A percentile compares a stretch with the other conserved stretches of the same genome.
Evolutionary conservation across 176 grass and related monocot species (phyloP).

Genomic region (Elaeis guineensis): DNA sequence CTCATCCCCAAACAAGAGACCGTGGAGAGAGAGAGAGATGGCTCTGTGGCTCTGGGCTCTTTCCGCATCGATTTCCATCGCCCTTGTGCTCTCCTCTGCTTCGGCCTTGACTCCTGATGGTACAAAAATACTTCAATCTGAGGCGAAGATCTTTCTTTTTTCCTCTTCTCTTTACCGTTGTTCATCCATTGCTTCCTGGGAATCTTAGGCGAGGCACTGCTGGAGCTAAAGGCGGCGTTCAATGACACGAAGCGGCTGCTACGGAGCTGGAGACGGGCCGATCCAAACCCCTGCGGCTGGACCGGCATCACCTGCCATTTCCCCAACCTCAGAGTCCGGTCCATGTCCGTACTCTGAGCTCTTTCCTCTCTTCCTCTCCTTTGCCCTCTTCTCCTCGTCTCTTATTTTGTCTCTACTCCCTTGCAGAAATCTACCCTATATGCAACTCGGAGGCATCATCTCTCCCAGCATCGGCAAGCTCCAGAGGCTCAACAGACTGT

Average conservation of each 20-base stretch:
- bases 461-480: slow-evolving; percentile 77
- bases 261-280: slow-evolving; percentile 48
- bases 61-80: no score
- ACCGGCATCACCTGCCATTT: slow-evolving; percentile 88
- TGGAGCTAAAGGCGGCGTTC: slow-evolving; percentile 74
- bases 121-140: no score
- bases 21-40: no score
- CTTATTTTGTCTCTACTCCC: background rate
- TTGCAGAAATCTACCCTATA: slow-evolving; percentile 77
- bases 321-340: slow-evolving; percentile 90
- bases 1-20: no score
- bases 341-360: slow-evolving; percentile 40
- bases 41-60: no score
- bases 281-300: slow-evolving; percentile 76
- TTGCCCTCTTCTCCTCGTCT: background rate
- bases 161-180: no score
- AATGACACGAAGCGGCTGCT: slow-evolving; percentile 56
- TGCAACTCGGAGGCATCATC: slow-evolving; percentile 83
- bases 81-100: no score
- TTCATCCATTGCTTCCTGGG: no score
- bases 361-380: background rate
- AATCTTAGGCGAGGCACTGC: slow-evolving; percentile 52
- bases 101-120: no score
- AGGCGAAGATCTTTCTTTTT: no score
- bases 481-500: slow-evolving; percentile 72